Evolutionary conservation across 2,329 filamentous ascomycete genomes (phyloP), one percentile per base, ranked within the genome.

Genomic region (Penicillium italicum): DNA sequence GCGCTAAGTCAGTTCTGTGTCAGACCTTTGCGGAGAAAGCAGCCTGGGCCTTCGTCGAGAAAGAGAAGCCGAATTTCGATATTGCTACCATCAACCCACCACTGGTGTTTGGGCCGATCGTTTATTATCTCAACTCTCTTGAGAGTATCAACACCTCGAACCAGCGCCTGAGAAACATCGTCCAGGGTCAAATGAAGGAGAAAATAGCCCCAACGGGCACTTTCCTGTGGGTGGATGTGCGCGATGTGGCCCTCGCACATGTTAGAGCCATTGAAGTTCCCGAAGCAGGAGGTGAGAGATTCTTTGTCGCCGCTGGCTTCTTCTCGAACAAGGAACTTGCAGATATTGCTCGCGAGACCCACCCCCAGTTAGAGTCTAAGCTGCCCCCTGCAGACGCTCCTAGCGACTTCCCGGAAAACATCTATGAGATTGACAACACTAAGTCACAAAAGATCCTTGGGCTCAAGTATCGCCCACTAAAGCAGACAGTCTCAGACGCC

Each of bases 81-180:
- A 67, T 89, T 30, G 76, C 80, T 11, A 84, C 82, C 6, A 82
- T 89, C 63, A 84, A 83, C 65, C 82, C 83, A 49, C 85, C 85
- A 0, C 76, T 83, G 53, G 83, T 85, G 0, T 81, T 87, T 38
- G 86, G 86, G 0, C 85, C 86, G 0, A 73, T 87, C 8, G 80
- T 85, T 47, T 81, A 87, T 62, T 84, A 85, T 61, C 77, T 91
- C 2, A 81, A 85, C 58, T 80, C 76, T 22, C 77, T 89, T 0
- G 80, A 84, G n/a, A 76, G 75, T 1, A 76, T 91, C 58, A 92
- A 91, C 74, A 89, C 87, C 1, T 89, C 86, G 14, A 91, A 91
- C 69, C 80, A 85, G 62, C 82, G 85, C 20, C 80, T 90, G 51
- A 76, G 82, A 9, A 80, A 86, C 57, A 73, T 89, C 49, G 79